Conservation (phyloP, 805 yeast genomes). For the Gaillardinia entomophila region DNA sequence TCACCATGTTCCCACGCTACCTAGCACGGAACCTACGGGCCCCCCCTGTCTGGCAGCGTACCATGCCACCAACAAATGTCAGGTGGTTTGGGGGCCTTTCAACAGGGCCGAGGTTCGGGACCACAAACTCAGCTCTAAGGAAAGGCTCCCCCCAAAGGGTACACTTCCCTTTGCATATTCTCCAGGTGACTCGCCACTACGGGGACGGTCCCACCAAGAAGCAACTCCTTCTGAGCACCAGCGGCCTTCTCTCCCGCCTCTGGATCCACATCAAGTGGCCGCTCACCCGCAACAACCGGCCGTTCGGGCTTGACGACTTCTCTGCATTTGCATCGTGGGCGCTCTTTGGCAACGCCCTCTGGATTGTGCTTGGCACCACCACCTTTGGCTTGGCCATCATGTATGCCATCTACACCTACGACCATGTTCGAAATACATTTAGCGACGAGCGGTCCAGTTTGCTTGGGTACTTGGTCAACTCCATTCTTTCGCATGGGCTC, state of each 20-base stretch:
- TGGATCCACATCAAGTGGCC: constrained; percentile 43
- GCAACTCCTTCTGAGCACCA: constrained; percentile 24
- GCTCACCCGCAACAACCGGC: constrained; percentile 41
- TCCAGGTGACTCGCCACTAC: too few relatives aligned
- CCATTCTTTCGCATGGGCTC: constrained; percentile 34
- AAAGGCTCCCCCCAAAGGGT: too few relatives aligned
- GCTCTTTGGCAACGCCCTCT: constrained; percentile 50
- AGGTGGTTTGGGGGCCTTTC: too few relatives aligned
- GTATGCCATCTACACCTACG: constrained; percentile 37
- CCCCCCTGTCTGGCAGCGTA: too few relatives aligned
- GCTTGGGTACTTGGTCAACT: constrained; percentile 26
- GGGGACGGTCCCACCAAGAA: constrained; percentile 6
- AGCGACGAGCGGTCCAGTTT: constrained; percentile 18
- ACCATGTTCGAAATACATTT: constrained; percentile 17
- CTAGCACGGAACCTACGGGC: too few relatives aligned
- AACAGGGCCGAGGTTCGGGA: too few relatives aligned
- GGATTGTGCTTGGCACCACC: constrained; percentile 54
- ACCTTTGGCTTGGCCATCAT: constrained; percentile 46
- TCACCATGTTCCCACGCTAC: too few relatives aligned
- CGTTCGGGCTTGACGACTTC: constrained; percentile 45
- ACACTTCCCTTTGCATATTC: too few relatives aligned
- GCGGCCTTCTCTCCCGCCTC: constrained; percentile 23
- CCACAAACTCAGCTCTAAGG: too few relatives aligned
- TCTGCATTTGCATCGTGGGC: constrained; percentile 54
- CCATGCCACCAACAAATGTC: too few relatives aligned